Evolutionary conservation across 768 basidiomycete species (phyloP).

Genomic region (Psilocybe cubensis): DNA sequence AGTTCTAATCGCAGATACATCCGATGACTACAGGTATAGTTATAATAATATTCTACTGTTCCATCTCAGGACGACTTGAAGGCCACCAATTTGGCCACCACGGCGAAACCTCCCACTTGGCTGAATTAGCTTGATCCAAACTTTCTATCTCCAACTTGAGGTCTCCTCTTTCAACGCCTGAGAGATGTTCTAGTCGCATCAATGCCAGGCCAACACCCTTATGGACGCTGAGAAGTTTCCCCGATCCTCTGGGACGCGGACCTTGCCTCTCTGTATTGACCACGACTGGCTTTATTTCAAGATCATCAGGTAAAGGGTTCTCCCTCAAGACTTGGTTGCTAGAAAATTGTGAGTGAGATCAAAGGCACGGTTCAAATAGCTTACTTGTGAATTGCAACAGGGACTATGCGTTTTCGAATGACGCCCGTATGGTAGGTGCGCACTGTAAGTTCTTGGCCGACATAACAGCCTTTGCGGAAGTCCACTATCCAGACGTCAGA

Average conservation of each 20-base stretch:
- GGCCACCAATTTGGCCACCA: slow-evolving; percentile 78
- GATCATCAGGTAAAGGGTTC: slow-evolving; percentile 29
- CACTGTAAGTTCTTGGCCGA: slow-evolving; percentile 96
- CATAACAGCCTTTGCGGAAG: slow-evolving; percentile 97
- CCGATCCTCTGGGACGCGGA: slow-evolving; percentile 71
- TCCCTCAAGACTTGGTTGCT: slow-evolving; percentile 15
- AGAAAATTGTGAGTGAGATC: not conserved
- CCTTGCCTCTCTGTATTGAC: slow-evolving; percentile 17
- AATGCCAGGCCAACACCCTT: slow-evolving; percentile 76
- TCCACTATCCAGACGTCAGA: slow-evolving; percentile 58
- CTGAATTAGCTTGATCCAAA: slow-evolving; percentile 30
- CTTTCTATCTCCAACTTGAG: slow-evolving; percentile 39
- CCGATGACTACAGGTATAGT: not conserved
- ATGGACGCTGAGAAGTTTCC: slow-evolving; percentile 69
- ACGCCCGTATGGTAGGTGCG: slow-evolving; percentile 95
- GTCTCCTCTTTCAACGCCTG: slow-evolving; percentile 52
- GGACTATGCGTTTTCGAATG: slow-evolving; percentile 87
- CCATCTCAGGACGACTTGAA: not conserved
- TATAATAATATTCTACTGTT: not conserved
- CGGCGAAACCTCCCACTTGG: slow-evolving; percentile 52
- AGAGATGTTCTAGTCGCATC: slow-evolving; percentile 77
- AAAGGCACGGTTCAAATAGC: slow-evolving; percentile 13
- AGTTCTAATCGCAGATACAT: too few relatives aligned
- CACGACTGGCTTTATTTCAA: slow-evolving; percentile 38
- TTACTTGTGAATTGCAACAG: slow-evolving; percentile 62